These are phyloP conservation scores for Trypanosoma conorhini DNA, from an alignment of 208 protist species.

Conservation along the genomic window DNA sequence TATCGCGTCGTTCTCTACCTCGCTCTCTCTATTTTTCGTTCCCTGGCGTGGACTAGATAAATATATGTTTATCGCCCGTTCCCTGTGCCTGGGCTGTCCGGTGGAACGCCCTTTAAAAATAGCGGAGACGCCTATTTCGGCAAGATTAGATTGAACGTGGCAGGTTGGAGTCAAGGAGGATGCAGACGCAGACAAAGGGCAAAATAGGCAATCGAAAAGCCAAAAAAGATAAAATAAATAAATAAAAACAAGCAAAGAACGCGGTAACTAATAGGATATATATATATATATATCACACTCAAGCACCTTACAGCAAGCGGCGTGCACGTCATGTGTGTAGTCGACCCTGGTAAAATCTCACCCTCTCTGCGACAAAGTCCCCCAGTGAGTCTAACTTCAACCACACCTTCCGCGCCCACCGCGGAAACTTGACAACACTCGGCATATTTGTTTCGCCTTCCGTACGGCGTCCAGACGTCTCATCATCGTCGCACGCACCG, in stretches of 20 bases:
- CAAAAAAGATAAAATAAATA: conserved; percentile 10
- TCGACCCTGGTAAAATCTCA: conserved; percentile 20
- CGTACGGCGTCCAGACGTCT: background rate
- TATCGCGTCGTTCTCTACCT: background rate
- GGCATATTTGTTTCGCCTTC: background rate
- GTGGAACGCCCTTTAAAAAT: background rate
- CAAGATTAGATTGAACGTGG: background rate
- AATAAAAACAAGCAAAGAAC: background rate
- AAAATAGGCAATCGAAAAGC: background rate
- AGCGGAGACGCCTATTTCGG: background rate
- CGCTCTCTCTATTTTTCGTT: background rate
- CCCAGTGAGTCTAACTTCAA: conserved; percentile 37
- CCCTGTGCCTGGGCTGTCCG: background rate
- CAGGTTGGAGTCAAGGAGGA: conserved; percentile 7
- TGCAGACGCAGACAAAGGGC: background rate
- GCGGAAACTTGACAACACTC: conserved; percentile 23
- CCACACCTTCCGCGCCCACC: conserved; percentile 22
- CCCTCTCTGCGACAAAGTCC: conserved; percentile 38
- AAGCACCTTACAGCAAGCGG: background rate
- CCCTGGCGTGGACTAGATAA: background rate
- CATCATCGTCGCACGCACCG: background rate
- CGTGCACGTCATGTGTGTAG: background rate
- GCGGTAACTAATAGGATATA: background rate
- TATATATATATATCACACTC: background rate
- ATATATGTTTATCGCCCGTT: background rate